Base-by-base conservation (phyloP, 768 basidiomycete species). In the Exsudoporus frostii region DNA sequence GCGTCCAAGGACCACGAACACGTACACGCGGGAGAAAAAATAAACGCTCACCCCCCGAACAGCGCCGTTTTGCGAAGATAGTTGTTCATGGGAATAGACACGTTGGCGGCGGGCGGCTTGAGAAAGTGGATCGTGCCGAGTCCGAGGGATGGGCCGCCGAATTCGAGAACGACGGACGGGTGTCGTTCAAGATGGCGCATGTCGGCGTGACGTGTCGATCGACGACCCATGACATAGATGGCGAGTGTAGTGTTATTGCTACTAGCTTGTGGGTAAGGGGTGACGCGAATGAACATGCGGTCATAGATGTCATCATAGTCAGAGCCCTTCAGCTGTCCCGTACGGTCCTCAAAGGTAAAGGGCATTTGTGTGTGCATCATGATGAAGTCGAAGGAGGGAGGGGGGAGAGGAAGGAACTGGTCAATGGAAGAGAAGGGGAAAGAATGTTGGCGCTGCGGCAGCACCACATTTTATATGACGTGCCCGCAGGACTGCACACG, bases 301-400 rank as follows among this genome's bases (percentile, higher is more conserved):
- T 90, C 88, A 64, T 89, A 90, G 59, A 88, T 79, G 60, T 90
- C 88, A 64, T 88, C 86, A 56, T 82, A 89, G 74, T 90, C 86
- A 1, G 85, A 78, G 43, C 72, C 69, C 13, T 76, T 71, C 53
- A 78, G 68, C 14, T 71, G 67, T 19, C 80, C 85, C 0, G 86
- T 84, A 42, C 84, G 81, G 72, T 89, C 86, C 66, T 89, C 87
- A 40, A 88, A 76, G 42, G 78, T 79, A 57, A 79, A 79, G 17
- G 84, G 82, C 51, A 81, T 74, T 41, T 66, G 69, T 22, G 41
- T 43, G 40, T 57, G 53, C 27, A 62, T 46, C 52, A 70, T 55
- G 51, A 58, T 65, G 45, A n/a, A n/a, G n/a, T 14, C 32, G 47
- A 54, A 3, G 34, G 59, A 56, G 45, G 65, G 66, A 61, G n/a